Conservation (phyloP, 2,329 filamentous ascomycete genomes). For the Aspergillus ruber region DNA sequence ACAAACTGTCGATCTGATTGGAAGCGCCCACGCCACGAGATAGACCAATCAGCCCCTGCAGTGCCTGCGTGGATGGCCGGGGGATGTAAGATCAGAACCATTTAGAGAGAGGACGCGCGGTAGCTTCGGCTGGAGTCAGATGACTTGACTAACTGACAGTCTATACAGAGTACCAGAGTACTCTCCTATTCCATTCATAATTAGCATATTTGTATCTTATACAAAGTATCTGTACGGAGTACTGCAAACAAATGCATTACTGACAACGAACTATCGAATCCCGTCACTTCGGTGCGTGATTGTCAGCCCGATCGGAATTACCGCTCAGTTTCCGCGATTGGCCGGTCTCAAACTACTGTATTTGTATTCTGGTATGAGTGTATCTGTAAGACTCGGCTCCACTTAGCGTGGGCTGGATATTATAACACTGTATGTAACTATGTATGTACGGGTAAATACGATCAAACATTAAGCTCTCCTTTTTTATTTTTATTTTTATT, state of each 20-base stretch:
- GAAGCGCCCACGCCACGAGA: background rate
- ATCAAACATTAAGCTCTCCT: background rate
- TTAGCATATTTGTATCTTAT: too few relatives aligned
- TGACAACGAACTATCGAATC: background rate
- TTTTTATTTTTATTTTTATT: background rate
- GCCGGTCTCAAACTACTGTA: background rate
- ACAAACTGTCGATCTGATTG: background rate
- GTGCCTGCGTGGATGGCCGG: conserved; percentile 1
- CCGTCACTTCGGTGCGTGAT: background rate
- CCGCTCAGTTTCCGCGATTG: background rate
- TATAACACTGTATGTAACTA: too few relatives aligned
- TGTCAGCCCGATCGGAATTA: background rate
- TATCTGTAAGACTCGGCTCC: background rate
- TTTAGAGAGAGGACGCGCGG: background rate
- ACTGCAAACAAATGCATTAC: background rate
- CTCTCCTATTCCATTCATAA: too few relatives aligned
- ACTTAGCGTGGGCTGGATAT: background rate
- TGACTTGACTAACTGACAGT: background rate
- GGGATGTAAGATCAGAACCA: background rate
- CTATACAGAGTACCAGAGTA: too few relatives aligned
- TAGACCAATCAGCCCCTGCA: background rate
- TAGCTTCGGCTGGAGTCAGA: background rate
- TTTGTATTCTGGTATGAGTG: background rate
- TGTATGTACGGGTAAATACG: background rate
- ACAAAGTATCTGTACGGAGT: background rate